Evolutionary conservation across 2,329 filamentous ascomycete species (phyloP), one percentile per base, ranked within the genome.

Genomic region (Atkinsonella hypoxylon): DNA sequence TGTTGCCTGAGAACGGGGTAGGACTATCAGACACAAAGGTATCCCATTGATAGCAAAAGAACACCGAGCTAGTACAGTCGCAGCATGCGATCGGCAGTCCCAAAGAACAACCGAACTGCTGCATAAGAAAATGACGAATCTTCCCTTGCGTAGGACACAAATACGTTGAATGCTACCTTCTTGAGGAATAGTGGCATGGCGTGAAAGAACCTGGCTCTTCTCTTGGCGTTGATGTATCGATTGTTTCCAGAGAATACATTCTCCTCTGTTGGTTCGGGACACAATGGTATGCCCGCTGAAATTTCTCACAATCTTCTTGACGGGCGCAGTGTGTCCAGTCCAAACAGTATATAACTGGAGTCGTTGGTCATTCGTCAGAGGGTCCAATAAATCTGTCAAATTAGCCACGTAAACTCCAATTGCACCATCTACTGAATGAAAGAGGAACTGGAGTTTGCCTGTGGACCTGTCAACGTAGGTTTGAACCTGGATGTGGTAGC

Each of bases 271-370:
- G 0, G 90, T 95, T 48, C 88, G 78, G 7, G 90, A 95, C 32
- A 95, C 81, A 42, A 95, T 73, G 4, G 88, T 85, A 55, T 81
- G 77, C 9, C 89, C 90, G 59, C 83, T 87, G 42, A 85, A 86
- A 60, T 90, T 94, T 54, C 89, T 83, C 44, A 94, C 84, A 53
- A 95, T 87, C 62, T 94, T 95, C 60, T 85, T 84, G 54, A 96
- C 81, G 0, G 87, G 75, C 15, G 78, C 78, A 15, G 85, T 86
- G 69, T 96, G 90, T 1, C 91, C 90, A 1, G 88, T 88, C 87
- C 89, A 94, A 1, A 82, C 76, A 2, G 81, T 77, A 54, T 78
- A 79, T 13, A 80, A 73, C 18, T 71, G 67, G 15, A 94, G 68
- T 1, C 87, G 81, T 41, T 70, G 70, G 42, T 76, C 73, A 42